Base-by-base conservation (phyloP, 768 basidiomycete species). In the Basidioascus undulatus region DNA sequence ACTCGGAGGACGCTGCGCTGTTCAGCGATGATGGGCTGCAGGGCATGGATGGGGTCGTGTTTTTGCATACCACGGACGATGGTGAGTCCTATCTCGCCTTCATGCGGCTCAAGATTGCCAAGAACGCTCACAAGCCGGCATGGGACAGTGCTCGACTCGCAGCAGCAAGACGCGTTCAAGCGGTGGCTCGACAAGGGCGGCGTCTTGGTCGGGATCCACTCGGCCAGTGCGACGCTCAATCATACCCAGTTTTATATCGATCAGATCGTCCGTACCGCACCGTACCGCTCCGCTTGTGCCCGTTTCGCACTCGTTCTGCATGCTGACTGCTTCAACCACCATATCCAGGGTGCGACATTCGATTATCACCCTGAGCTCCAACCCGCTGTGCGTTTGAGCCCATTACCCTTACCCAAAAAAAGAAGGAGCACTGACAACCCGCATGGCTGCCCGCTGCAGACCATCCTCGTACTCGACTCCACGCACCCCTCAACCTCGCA, bases 291-390 rank as follows among this genome's bases (percentile, higher is more conserved):
- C 18, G 39, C 32, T 16, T 16, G 21, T 21, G 74, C 71, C 40
- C 5, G 57, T 47, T 6, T 25, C 27, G 13, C 8, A 40, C 8
- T 27, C 3, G 38, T 18, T 42, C 5, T 16, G 33, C 13, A 5
- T 16, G 43, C 20, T 26, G 24, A 35, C 37, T 32, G 32, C 48
- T 39, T 48, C 20, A 3, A 15, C 8, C 9, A 23, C 8, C 35
- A 26, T 26, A 32, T 36, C 23, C 34, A 5, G 30, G 69, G 72
- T 13, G 69, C 78, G 9, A 65, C 64, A 33, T 81, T 80, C 47
- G 72, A 76, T 50, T 74, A 74, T 53, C 77, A 80, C 48, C 68
- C 76, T 0, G 60, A 56, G 0, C 53, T 79, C 11, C 72, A 75
- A 54, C 62, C 66, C 37, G 75, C 75, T 36, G 76, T 76, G 42